These are phyloP conservation scores for Debaryomyces subglobosus DNA, from an alignment of 1,139 yeast species.

Conservation along the genomic window DNA sequence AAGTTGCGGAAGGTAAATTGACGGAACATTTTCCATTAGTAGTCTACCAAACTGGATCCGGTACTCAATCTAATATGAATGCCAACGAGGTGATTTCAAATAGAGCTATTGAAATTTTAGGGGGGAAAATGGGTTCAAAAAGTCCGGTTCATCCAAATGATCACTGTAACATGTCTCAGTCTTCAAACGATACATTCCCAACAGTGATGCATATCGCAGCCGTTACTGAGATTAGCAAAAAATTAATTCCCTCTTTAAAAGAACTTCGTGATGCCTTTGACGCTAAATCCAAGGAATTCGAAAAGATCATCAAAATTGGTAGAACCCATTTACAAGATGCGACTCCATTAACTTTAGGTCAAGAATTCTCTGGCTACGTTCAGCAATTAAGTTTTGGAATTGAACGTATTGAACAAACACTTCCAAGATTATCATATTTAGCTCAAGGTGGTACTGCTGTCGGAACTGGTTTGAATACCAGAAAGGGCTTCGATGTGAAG, in stretches of 20 bases:
- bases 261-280: conserved; percentile 70
- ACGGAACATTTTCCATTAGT: conserved; percentile 91
- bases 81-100: conserved; percentile 95
- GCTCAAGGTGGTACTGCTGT: conserved; percentile 99
- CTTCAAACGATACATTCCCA: conserved; percentile 94
- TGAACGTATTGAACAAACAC: conserved; percentile 67
- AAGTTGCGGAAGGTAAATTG: conserved; percentile 83
- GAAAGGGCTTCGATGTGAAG: conserved; percentile 76
- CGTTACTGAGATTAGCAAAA: conserved; percentile 73
- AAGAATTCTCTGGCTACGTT: conserved; percentile 91
- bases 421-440: conserved; percentile 69
- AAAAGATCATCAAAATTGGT: conserved; percentile 86
- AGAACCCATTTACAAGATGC: conserved; percentile 97
- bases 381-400: conserved; percentile 86
- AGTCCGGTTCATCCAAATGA: conserved; percentile 93
- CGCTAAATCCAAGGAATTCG: conserved; percentile 74
- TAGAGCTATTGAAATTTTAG: conserved; percentile 89
- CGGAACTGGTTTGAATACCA: conserved; percentile 93
- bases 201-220: conserved; percentile 98
- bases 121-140: conserved; percentile 85
- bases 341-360: conserved; percentile 91
- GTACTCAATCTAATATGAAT: conserved; percentile 95
- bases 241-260: conserved; percentile 72
- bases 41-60: conserved; percentile 95
- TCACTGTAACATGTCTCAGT: conserved; percentile 93